Base-by-base conservation (phyloP, 305 asterid species). In the Plantago rigida region DNA sequence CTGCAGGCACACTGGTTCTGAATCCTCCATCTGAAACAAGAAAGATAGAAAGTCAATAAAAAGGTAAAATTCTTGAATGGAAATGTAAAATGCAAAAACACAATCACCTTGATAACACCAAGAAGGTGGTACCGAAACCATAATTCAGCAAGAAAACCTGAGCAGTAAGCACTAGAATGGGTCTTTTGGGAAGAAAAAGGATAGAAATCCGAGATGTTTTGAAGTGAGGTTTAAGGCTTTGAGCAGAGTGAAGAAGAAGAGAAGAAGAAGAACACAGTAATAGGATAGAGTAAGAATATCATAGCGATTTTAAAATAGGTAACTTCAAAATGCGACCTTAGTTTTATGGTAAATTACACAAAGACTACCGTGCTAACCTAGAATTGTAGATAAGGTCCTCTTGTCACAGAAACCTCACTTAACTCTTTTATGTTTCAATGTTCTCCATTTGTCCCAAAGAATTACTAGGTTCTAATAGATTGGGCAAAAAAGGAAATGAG, bases 81-180 rank as follows among this genome's bases (percentile, higher is more conserved):
- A 52, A 29, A 31, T 1, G 39, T 31, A 2, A 31, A 24, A 64
- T 1, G 10, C 44, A 5, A 1, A 51, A 29, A 10, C 2, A 51
- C 3, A 51, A 46, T 24, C 17, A 80, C 85, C 85, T 77, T 77
- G 82, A 57, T 67, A 80, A 47, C 14, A 65, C 82, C 82, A 80
- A 54, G 77, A 64, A 55, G 77, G 81, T 3, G 79, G 63, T 34
- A 74, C 62, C 41, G 74, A 71, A 41, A 68, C 72, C 85, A 80
- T 80, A 6, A 36, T 36, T 36, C 44, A 36, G 44, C 10, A 36
- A 8, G 9, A 36, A 5, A 36, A 36, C 0, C 2, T 36, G 44
- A 0, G 44, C 44, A 36, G 7, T 36, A 36, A 36, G 44, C 10
- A 36, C 44, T 8, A 5, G 41, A 54, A 68, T 65, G 60, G 51